Percentiles rank a stretch among this genome's conserved stretches.
Evolutionary conservation across 106 monocot species (phyloP).

Genomic region (Triglochin maritima): DNA sequence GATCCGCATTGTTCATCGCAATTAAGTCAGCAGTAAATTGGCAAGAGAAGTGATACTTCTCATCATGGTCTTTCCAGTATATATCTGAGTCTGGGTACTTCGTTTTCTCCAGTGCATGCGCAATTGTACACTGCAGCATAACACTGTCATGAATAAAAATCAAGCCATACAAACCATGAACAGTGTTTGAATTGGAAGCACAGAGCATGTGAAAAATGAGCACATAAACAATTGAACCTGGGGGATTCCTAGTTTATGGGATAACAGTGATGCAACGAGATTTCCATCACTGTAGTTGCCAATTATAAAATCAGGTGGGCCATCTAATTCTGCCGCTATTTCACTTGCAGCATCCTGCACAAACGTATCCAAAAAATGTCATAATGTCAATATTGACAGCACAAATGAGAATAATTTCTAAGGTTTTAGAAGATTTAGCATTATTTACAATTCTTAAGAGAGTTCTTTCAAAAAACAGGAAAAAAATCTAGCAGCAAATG

Average conservation of each 20-base stretch:
- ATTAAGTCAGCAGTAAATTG: conserved; percentile 95
- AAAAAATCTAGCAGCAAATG: too few relatives aligned
- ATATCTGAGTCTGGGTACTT: conserved; percentile 98
- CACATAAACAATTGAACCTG: conserved; percentile 25
- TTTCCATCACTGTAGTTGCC: conserved; percentile 97
- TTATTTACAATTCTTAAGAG: too few relatives aligned
- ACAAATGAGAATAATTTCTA: too few relatives aligned
- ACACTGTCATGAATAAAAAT: not conserved
- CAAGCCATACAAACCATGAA: not conserved
- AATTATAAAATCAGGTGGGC: conserved; percentile 72
- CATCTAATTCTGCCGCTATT: conserved; percentile 72
- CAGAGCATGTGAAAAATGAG: too few relatives aligned
- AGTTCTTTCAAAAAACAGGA: too few relatives aligned
- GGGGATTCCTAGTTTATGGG: conserved; percentile 70
- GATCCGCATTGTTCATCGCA: conserved; percentile 96
- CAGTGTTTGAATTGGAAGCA: not conserved
- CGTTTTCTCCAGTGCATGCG: conserved; percentile 96
- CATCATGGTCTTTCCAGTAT: conserved; percentile 77
- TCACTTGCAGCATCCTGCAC: conserved; percentile 64
- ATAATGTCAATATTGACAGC: not conserved
- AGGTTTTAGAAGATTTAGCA: too few relatives aligned
- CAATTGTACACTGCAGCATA: conserved; percentile 72
- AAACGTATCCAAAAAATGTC: not conserved
- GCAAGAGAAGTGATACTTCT: conserved; percentile 92
- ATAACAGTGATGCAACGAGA: conserved; percentile 78